A percentile compares a stretch with the other conserved stretches of the same genome.
These are phyloP conservation scores for Ceratocystiopsis brevicomis DNA, from an alignment of 2,329 filamentous ascomycete genomes.

Conservation along the genomic window DNA sequence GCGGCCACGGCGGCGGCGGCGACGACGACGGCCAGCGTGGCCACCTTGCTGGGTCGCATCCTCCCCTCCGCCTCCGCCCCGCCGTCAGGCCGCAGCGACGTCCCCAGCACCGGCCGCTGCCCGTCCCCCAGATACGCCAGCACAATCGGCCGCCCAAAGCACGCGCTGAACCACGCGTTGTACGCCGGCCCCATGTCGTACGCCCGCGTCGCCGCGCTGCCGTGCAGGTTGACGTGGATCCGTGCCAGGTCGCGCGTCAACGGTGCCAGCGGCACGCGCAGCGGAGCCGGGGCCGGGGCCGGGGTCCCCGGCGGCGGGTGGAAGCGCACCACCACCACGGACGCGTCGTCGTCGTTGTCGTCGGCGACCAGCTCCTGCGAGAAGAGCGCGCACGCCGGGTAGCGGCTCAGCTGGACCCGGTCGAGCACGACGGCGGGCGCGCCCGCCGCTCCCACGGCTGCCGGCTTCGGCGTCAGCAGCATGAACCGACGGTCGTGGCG, in stretches of 20 bases:
- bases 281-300: background rate
- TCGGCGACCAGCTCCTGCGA: conserved; percentile 29
- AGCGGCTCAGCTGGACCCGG: conserved; percentile 31
- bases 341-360: background rate
- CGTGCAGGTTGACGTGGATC: conserved; percentile 38
- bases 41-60: no score
- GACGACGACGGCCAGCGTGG: background rate
- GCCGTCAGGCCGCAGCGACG: conserved; percentile 23
- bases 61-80: background rate
- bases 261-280: conserved; percentile 34
- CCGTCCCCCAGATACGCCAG: conserved; percentile 48
- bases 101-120: conserved; percentile 39
- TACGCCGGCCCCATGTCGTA: conserved; percentile 44
- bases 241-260: conserved; percentile 23
- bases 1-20: background rate
- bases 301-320: conserved; percentile 16
- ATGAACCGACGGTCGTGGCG: conserved; percentile 52
- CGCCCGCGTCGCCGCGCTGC: conserved; percentile 31
- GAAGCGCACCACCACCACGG: conserved; percentile 19
- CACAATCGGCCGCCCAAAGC: conserved; percentile 41
- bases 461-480: conserved; percentile 32
- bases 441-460: conserved; percentile 9
- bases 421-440: conserved; percentile 5
- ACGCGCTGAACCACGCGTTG: conserved; percentile 47
- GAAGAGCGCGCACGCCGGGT: conserved; percentile 46